These are phyloP conservation scores for Kwoniella sp. DNA, from an alignment of 768 basidiomycete species.

Conservation along the genomic window DNA sequence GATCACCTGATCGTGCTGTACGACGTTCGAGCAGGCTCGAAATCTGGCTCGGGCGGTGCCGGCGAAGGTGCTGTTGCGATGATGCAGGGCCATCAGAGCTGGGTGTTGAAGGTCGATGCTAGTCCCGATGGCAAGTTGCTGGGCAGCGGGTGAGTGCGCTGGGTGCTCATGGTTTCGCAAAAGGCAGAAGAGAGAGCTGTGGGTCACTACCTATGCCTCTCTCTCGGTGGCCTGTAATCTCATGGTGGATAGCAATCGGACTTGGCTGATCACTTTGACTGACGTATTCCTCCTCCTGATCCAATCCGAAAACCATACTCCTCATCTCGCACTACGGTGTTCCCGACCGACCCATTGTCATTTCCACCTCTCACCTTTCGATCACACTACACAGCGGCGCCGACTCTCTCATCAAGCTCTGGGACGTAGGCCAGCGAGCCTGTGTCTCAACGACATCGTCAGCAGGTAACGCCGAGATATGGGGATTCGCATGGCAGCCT, in stretches of 20 bases:
- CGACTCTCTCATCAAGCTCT: constrained; percentile 49
- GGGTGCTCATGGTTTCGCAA: neutral
- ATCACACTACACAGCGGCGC: constrained; percentile 41
- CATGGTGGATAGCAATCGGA: no score
- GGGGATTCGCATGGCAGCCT: constrained; percentile 55
- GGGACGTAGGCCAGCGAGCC: constrained; percentile 54
- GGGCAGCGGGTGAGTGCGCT: constrained; percentile 70
- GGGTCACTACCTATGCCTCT: no score
- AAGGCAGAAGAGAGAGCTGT: no score
- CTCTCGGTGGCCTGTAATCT: no score
- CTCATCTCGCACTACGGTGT: no score
- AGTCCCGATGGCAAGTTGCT: constrained; percentile 78
- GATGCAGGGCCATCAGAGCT: constrained; percentile 83
- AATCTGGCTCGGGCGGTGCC: constrained; percentile 62
- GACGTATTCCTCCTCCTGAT: no score
- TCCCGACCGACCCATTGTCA: no score
- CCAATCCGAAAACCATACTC: no score
- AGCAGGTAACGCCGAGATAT: constrained; percentile 45
- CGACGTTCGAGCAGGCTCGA: constrained; percentile 68
- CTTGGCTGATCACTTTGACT: no score
- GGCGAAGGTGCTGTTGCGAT: constrained; percentile 81
- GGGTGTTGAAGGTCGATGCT: constrained; percentile 82
- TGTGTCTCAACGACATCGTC: constrained; percentile 41
- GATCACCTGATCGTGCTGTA: constrained; percentile 88
- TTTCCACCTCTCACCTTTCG: neutral